phyloP scores from a whole-genome alignment of 2,329 filamentous ascomycete species.

The Hypoxylon sp. region DNA sequence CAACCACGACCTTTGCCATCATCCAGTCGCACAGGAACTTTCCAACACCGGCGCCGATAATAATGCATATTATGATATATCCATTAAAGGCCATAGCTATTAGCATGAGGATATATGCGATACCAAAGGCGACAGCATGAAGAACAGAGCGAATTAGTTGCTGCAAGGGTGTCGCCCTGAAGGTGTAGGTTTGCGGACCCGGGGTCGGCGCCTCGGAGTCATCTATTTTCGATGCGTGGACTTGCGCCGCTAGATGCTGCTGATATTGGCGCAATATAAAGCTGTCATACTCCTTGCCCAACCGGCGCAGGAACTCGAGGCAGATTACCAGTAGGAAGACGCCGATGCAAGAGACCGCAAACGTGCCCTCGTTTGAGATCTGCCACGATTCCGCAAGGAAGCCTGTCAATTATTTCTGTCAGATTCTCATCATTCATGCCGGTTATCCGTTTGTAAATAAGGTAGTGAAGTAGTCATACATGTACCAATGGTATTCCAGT shows the following conservation, averaged over 20 bases:
- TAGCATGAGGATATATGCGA: conserved; percentile 61
- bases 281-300: conserved; percentile 59
- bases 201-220: conserved; percentile 31
- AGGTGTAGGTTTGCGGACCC: conserved; percentile 49
- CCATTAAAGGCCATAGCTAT: conserved; percentile 63
- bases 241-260: conserved; percentile 51
- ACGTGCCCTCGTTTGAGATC: conserved; percentile 56
- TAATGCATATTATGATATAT: conserved; percentile 60
- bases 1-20: conserved; percentile 58
- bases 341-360: conserved; percentile 61
- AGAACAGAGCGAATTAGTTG: conserved; percentile 57
- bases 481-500: conserved; percentile 59
- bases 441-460: not conserved
- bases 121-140: conserved; percentile 57
- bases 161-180: conserved; percentile 58
- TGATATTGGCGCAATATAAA: conserved; percentile 58
- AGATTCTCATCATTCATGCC: conserved; percentile 5
- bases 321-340: conserved; percentile 57
- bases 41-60: conserved; percentile 63
- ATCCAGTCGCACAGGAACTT: conserved; percentile 69
- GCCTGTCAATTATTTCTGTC: conserved; percentile 39
- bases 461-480: conserved; percentile 48
- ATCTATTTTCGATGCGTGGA: conserved; percentile 36
- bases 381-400: conserved; percentile 59
- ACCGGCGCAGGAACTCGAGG: conserved; percentile 58